These are phyloP conservation scores for Citrullus amarus DNA, from an alignment of 306 rosid species.

Conservation along the genomic window DNA sequence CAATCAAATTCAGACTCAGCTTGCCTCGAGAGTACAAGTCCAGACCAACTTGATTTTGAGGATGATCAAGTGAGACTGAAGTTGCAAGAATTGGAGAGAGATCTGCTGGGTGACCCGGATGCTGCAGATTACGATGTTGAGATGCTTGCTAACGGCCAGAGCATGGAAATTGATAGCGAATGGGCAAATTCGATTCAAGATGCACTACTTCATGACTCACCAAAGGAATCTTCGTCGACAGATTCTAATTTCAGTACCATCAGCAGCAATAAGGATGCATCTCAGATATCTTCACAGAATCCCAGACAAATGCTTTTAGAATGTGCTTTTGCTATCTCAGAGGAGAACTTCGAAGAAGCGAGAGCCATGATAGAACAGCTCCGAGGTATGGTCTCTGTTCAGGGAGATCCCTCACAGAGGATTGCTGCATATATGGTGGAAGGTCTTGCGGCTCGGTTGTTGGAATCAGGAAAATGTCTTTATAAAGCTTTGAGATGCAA, in stretches of 20 bases:
- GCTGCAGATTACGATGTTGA: conserved; percentile 33
- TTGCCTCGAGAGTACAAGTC: conserved; percentile 46
- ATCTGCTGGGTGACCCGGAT: conserved; percentile 60
- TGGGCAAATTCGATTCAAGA: conserved; percentile 52
- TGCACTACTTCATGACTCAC: conserved; percentile 42
- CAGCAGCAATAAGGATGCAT: conserved; percentile 46
- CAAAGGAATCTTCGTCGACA: conserved; percentile 61
- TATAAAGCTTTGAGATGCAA: conserved; percentile 82
- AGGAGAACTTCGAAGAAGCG: conserved; percentile 49
- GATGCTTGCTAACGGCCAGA: conserved; percentile 17
- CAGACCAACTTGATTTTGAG: conserved; percentile 31
- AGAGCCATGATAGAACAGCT: conserved; percentile 56
- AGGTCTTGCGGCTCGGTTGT: conserved; percentile 88
- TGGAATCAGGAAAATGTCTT: conserved; percentile 58
- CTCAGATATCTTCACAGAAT: conserved; percentile 28
- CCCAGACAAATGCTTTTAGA: conserved; percentile 59
- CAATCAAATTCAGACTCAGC: conserved; percentile 34
- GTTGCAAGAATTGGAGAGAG: conserved; percentile 82
- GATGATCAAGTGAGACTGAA: conserved; percentile 53
- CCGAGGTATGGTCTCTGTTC: conserved; percentile 69
- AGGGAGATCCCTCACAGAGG: conserved; percentile 93
- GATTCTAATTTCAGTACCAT: conserved; percentile 50
- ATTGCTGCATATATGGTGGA: conserved; percentile 98
- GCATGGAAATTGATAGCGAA: conserved; percentile 79
- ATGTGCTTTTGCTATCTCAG: conserved; percentile 69